These are phyloP conservation scores for Limnanthes douglasii DNA, from an alignment of 345 rosid species.

Conservation along the genomic window DNA sequence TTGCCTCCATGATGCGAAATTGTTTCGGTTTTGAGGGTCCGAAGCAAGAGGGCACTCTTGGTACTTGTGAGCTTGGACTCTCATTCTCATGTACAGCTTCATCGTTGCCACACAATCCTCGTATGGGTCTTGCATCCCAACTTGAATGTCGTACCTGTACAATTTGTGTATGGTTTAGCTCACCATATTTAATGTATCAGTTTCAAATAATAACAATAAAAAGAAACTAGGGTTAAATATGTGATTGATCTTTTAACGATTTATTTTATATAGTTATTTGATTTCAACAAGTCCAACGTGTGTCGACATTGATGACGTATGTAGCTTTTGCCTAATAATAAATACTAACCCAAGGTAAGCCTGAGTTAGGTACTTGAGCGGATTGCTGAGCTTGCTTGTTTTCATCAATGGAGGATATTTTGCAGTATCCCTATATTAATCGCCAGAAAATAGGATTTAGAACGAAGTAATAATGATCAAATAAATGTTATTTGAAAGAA, in stretches of 20 bases:
- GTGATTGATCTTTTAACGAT: too few species aligned
- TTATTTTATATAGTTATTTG: too few species aligned
- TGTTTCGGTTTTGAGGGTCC: conserved; percentile 65
- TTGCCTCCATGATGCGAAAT: conserved; percentile 67
- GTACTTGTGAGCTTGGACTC: conserved; percentile 37
- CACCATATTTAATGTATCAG: too few species aligned
- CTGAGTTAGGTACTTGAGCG: conserved; percentile 78
- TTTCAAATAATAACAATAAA: too few species aligned
- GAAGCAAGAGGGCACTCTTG: conserved; percentile 56
- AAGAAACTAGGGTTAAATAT: too few species aligned
- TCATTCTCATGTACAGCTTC: conserved; percentile 91
- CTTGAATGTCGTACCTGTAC: conserved; percentile 61
- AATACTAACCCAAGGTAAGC: conserved; percentile 89
- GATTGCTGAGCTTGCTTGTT: conserved; percentile 90
- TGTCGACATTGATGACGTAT: too few species aligned
- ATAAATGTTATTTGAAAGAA: too few species aligned
- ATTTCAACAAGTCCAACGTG: too few species aligned
- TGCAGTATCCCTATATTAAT: conserved; percentile 53
- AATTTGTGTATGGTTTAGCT: too few species aligned
- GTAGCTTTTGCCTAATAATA: too few species aligned
- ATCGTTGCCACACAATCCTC: conserved; percentile 83
- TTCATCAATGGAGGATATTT: conserved; percentile 87
- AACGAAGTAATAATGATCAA: too few species aligned
- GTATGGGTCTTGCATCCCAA: conserved; percentile 61
- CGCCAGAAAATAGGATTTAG: too few species aligned